These are phyloP conservation scores for Aegilops bicornis DNA, from an alignment of 176 grass and related monocot species.

Conservation along the genomic window DNA sequence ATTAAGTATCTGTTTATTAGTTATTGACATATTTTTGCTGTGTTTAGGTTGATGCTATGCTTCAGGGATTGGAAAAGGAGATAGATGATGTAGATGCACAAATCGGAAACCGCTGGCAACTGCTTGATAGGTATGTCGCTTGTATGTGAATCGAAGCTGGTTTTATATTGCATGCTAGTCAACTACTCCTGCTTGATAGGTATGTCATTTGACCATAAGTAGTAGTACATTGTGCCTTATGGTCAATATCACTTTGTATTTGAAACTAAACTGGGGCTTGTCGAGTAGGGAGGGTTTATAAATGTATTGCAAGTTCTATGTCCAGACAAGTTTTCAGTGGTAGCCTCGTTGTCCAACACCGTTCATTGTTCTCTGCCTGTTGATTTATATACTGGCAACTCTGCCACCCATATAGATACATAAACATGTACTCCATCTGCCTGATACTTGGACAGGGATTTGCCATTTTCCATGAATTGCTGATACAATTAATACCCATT, in stretches of 20 bases:
- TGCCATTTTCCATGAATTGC: neutral
- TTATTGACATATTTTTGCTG: slow-evolving; percentile 22
- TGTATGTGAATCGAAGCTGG: neutral
- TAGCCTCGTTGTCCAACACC: neutral
- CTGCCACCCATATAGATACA: neutral
- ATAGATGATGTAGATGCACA: slow-evolving; percentile 97
- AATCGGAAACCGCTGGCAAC: slow-evolving; percentile 93
- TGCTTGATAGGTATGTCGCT: slow-evolving; percentile 82
- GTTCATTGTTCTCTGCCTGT: neutral
- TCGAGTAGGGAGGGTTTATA: neutral
- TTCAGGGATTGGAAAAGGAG: slow-evolving; percentile 92
- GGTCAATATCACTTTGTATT: neutral
- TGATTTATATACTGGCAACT: slow-evolving; percentile 15
- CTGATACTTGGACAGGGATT: neutral
- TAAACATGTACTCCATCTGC: neutral
- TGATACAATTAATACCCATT: neutral
- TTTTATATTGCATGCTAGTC: slow-evolving; percentile 21
- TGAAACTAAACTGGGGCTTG: neutral
- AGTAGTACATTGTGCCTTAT: slow-evolving; percentile 13
- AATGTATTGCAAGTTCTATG: neutral
- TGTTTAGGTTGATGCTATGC: slow-evolving; percentile 95
- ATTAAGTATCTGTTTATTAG: neutral
- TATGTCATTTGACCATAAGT: too few species aligned
- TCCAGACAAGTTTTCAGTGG: neutral
- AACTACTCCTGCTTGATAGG: neutral